A percentile compares a stretch with the other conserved stretches of the same genome.
Evolutionary conservation across 148 eudicot species (phyloP).

Genomic region (Silene uniflora): DNA sequence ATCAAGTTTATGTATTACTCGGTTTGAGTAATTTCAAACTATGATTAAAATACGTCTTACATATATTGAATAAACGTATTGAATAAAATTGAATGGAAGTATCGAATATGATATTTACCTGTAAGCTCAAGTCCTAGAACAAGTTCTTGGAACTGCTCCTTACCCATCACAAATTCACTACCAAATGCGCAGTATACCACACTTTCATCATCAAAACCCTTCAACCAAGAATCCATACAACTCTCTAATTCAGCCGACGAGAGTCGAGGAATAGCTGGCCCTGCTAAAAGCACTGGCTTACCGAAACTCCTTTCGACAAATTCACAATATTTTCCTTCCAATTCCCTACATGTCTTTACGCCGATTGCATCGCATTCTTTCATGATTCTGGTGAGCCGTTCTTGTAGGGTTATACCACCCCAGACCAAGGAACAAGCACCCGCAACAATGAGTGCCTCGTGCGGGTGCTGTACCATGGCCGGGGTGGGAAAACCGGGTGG

Average conservation of each 20-base stretch:
- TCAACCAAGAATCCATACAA: constrained; percentile 31
- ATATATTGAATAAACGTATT: too few relatives aligned
- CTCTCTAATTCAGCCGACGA: constrained; percentile 22
- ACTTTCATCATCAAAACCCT: constrained; percentile 17
- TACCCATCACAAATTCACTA: constrained; percentile 31
- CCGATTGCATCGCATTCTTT: constrained; percentile 12
- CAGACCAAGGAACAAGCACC: background rate
- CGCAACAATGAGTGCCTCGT: background rate
- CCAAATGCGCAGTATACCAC: constrained; percentile 49
- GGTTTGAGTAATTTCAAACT: too few relatives aligned
- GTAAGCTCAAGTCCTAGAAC: constrained; percentile 43
- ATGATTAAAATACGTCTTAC: too few relatives aligned
- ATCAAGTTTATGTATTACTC: too few relatives aligned
- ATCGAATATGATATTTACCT: constrained; percentile 5
- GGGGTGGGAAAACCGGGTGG: background rate
- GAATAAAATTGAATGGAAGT: background rate
- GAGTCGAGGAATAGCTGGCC: constrained; percentile 33
- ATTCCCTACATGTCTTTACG: constrained; percentile 18
- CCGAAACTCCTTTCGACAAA: background rate
- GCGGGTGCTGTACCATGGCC: background rate
- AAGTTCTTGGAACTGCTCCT: constrained; percentile 39
- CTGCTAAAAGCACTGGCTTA: constrained; percentile 23
- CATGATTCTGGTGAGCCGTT: background rate
- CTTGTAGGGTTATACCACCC: background rate
- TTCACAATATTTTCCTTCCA: constrained; percentile 20